Base-by-base conservation (phyloP, 495 filamentous ascomycete species). In the Hypoxylon fragiforme region DNA sequence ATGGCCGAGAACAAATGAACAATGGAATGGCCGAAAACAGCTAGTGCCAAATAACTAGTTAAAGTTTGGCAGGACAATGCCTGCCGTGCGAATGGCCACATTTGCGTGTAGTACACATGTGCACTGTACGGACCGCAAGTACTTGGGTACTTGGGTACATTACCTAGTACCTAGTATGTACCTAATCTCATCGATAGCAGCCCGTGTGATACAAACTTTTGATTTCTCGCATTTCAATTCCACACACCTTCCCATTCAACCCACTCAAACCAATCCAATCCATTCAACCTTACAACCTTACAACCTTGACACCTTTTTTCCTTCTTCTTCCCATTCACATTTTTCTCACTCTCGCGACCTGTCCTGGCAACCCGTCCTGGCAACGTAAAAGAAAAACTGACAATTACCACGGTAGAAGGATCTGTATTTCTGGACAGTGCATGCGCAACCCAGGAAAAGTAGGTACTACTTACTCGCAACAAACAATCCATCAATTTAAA, bases 1-100 rank as follows among this genome's bases (percentile, higher is more conserved):
- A 48, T 42, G 48, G 37, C 52, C 44, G 52, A 48, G 37, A 55
- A 55, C 37, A 55, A 48, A 36, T 32, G 3, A 37, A 32, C 28
- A 37, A 37, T 43, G 19, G 7, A 40, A 6, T 14, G n/a, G 11
- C 52, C 30, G 21, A 55, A 55, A 48, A 32, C 8, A 31, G 44
- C 28, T 55, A 55, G 44, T 34, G 28, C 15, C 30, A 26, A 18
- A 42, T 28, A 19, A 14, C 41, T n/a, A 53, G 26, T 11, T 40
- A 46, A 20, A 41, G 39, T 44, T 51, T 51, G 38, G 18, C 34
- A 43, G 5, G 26, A 30, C 11, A n/a, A n/a, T n/a, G n/a, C n/a
- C n/a, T n/a, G n/a, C n/a, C n/a, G n/a, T n/a, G n/a, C n/a, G n/a
- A n/a, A n/a, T n/a, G n/a, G n/a, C n/a, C n/a, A n/a, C n/a, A n/a